Conservation (phyloP, 83 land plant genomes). For the Thuja plicata region DNA sequence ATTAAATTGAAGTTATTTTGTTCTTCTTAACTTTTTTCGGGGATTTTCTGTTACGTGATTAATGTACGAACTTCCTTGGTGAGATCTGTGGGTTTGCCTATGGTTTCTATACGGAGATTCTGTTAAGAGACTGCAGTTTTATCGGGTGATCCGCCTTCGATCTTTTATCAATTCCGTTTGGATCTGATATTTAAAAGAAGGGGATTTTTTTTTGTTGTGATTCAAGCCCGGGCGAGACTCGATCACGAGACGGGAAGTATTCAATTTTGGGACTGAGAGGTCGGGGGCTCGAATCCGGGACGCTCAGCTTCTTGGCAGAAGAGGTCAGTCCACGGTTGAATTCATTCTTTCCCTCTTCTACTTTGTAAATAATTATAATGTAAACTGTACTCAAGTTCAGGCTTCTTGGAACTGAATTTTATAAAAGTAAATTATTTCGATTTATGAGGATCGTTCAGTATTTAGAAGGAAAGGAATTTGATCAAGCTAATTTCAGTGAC, state of each 20-base stretch:
- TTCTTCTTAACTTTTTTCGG: not conserved
- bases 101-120: not conserved
- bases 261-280: not conserved
- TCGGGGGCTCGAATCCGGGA: not conserved
- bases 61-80: not conserved
- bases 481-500: not conserved
- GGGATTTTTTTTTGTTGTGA: not conserved
- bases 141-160: not conserved
- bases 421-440: not conserved
- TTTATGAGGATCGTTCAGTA: not conserved
- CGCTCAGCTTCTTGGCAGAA: not conserved
- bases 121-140: not conserved
- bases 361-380: not conserved
- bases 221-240: not conserved
- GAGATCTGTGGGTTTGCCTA: not conserved
- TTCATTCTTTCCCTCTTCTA: not conserved
- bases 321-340: not conserved
- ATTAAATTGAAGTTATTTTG: not conserved
- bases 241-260: not conserved
- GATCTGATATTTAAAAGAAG: not conserved
- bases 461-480: not conserved
- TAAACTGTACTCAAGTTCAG: not conserved
- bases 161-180: not conserved
- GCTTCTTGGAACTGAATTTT: not conserved
- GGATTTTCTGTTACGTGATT: not conserved